A percentile compares a stretch with the other conserved stretches of the same genome.
Conservation (phyloP, 208 protist genomes). For the Trypanosomatidae sp. region DNA sequence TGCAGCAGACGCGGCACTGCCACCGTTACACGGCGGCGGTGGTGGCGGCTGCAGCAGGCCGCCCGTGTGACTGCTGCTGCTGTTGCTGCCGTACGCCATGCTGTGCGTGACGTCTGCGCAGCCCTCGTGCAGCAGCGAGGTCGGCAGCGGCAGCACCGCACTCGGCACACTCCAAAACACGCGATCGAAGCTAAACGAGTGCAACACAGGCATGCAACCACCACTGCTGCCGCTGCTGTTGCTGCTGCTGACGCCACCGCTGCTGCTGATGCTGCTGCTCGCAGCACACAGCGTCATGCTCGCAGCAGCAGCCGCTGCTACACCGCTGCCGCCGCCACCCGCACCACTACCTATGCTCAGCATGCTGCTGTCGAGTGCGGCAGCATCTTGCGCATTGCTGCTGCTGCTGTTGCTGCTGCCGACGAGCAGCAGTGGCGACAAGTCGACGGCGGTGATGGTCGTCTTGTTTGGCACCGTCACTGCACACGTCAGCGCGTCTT, state of each 20-base stretch:
- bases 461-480: conserved; percentile 25
- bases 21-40: no score
- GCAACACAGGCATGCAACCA: conserved; percentile 5
- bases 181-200: conserved; percentile 58
- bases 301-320: neutral
- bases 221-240: neutral
- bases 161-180: conserved; percentile 62
- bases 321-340: neutral
- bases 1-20: no score
- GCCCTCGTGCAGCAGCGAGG: conserved; percentile 3
- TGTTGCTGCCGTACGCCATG: conserved; percentile 1
- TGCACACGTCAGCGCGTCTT: conserved; percentile 44
- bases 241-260: conserved; percentile 5
- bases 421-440: conserved; percentile 10
- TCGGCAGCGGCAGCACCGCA: conserved; percentile 22
- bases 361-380: no score
- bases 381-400: neutral
- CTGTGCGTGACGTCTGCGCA: conserved; percentile 3
- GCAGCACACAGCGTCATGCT: neutral
- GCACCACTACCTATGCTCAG: no score
- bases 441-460: conserved; percentile 45
- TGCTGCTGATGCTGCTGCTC: neutral
- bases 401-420: neutral
- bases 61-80: neutral
- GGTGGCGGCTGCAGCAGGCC: no score